Conservation (phyloP, 331 rosid species). For the Pyrus hybrid region DNA sequence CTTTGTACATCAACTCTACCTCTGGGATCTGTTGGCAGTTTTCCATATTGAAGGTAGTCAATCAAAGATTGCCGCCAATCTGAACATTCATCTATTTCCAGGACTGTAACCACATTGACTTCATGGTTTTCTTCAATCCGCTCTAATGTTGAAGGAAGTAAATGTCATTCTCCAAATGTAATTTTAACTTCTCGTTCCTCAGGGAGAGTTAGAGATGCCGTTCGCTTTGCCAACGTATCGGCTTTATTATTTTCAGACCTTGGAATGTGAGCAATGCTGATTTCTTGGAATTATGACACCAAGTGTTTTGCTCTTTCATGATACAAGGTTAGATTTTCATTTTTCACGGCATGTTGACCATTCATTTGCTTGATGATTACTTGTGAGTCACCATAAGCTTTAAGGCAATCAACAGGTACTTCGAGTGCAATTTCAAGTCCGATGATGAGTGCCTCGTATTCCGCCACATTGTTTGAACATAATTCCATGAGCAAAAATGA, state of each 20-base stretch:
- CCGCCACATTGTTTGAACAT: background rate
- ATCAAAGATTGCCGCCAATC: background rate
- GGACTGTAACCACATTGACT: background rate
- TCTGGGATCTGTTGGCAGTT: background rate
- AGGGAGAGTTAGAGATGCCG: background rate
- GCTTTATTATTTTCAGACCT: background rate
- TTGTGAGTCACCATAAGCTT: background rate
- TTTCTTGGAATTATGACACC: background rate
- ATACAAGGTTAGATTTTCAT: background rate
- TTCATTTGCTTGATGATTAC: background rate
- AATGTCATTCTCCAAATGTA: too few species aligned
- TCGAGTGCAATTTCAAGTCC: background rate
- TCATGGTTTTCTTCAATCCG: background rate
- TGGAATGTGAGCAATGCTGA: background rate
- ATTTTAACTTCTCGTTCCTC: background rate
- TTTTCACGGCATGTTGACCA: background rate
- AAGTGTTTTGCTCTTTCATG: background rate
- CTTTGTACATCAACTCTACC: too few species aligned
- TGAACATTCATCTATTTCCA: background rate
- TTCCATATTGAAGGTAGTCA: background rate
- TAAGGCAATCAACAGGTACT: background rate
- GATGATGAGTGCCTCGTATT: background rate
- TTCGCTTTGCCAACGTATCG: background rate
- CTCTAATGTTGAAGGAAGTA: too few species aligned
- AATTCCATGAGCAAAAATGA: background rate